Evolutionary conservation across 1,284 basidiomycete genomes (phyloP), one percentile per base, ranked within the genome.

Genomic region (Apiotrichum domesticum): DNA sequence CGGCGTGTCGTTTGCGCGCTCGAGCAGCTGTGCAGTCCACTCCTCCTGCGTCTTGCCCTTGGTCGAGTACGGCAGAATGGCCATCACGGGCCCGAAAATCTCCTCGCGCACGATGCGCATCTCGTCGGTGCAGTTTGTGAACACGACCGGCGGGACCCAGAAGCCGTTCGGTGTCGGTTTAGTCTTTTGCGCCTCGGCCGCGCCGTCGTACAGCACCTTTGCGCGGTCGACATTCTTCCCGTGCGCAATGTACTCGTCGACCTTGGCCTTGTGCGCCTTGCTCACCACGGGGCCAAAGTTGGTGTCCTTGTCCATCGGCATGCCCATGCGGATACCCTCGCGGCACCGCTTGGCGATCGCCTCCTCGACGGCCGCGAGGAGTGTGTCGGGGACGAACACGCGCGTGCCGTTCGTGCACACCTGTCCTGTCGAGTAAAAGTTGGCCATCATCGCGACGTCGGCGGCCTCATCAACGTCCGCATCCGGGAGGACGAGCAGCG

Each of bases 1-100:
- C 45, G 78, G 81, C 2, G 90, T 92, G 67, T 87, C 83, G 71
- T 94, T 94, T 35, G 91, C 91, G 35, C 91, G 77, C 35, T 79
- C 68, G 62, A 95, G 83, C 3, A 70, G 73, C 45, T 79, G 69
- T 5, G 69, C 64, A 0, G 56, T 29, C 55, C 55, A 60, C n/a
- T 48, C 35, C 21, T 54, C 55, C 13, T 15, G 49, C 8, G 9
- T 11, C 7, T n/a, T 37, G 3, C 54, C 54, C 46, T 76, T 69
- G 2, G 69, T 69, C 13, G 66, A 60, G 66, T 80, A 80, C 4
- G 69, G 70, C 34, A 77, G 71, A 35, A 78, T 63, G 33, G 66
- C 68, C 41, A 80, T 69, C 35, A 80, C 78, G 0, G 79, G 79
- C 0, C 78, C 80, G 53, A 81, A 81, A 37, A 80, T 79, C 67